Base-by-base conservation (phyloP, 495 filamentous ascomycete species). In the Penicillium chermesinum region DNA sequence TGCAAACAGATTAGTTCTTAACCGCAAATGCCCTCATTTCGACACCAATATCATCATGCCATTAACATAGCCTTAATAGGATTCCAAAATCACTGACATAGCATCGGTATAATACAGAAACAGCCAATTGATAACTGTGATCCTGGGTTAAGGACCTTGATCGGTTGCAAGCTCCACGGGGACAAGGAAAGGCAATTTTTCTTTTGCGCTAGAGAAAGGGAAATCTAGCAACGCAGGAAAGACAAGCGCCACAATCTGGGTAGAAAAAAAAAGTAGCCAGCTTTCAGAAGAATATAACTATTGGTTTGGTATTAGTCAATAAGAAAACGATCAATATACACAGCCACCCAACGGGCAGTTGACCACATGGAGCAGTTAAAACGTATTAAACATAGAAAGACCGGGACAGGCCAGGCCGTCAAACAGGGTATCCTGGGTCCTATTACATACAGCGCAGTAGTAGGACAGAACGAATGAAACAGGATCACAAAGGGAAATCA, bases 381-480 rank as follows among this genome's bases (percentile, higher is more conserved):
- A 46, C 47, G 46, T 58, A 58, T 51, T 54, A 49, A 54, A 51
- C 47, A 54, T 48, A 33, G 48, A 54, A 36, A 6, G 27, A n/a
- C 43, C 25, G 46, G 40, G n/a, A 14, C 34, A 33, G 21, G 32
- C 32, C 50, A 41, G 13, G 21, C 41, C 35, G 13, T 50, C 53
- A 61, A 49, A 58, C 49, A 58, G 62, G 66, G 66, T 70, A 72
- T 70, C 66, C 66, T 68, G 69, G 61, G 54, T 60, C 58, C 57
- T 67, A 67, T 65, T 66, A 63, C 59, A 72, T 70, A 69, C 59
- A 67, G 50, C 57, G 48, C 57, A 61, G 53, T 52, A 33, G 53
- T 49, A 59, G 57, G 59, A 63, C 57, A 48, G 49, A 59, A 56
- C 49, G 58, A 58, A 47, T 44, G 50, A 55, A 60, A 49, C 52